These are phyloP conservation scores for Trichoderma sp. DNA, from an alignment of 2,329 filamentous ascomycete species.

Conservation along the genomic window DNA sequence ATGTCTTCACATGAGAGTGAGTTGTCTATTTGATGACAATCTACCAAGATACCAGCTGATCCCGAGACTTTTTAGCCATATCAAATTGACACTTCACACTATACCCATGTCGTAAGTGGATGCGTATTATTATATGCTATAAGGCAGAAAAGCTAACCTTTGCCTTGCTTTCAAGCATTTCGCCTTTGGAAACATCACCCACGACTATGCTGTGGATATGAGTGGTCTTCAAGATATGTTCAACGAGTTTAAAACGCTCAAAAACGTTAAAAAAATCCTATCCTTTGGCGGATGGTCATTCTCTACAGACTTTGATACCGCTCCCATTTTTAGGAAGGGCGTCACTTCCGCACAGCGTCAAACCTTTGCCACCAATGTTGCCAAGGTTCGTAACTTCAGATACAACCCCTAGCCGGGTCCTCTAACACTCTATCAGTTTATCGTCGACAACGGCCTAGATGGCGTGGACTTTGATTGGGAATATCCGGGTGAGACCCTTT, in stretches of 20 bases:
- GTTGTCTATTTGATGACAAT: neutral
- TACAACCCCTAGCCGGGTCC: neutral
- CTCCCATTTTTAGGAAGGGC: conserved; percentile 31
- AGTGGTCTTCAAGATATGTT: neutral
- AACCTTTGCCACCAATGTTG: conserved; percentile 40
- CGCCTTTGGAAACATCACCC: neutral
- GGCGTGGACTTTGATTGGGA: conserved; percentile 51
- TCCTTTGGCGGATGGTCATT: conserved; percentile 40
- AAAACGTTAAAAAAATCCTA: conserved; percentile 34
- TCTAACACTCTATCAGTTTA: conserved; percentile 32
- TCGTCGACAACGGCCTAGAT: conserved; percentile 37
- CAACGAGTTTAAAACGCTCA: neutral
- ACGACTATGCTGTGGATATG: neutral
- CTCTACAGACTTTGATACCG: conserved; percentile 30
- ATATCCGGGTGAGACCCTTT: conserved; percentile 36
- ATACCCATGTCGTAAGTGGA: neutral
- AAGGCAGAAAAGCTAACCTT: no score
- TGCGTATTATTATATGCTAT: no score
- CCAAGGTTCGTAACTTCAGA: conserved; percentile 30
- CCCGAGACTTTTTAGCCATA: no score
- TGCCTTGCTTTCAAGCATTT: neutral
- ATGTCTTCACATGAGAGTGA: neutral
- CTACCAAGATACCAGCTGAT: no score
- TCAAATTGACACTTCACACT: no score
- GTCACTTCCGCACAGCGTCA: conserved; percentile 38